phyloP scores from a whole-genome alignment of 345 rosid species.

The Citrus hindsii region DNA sequence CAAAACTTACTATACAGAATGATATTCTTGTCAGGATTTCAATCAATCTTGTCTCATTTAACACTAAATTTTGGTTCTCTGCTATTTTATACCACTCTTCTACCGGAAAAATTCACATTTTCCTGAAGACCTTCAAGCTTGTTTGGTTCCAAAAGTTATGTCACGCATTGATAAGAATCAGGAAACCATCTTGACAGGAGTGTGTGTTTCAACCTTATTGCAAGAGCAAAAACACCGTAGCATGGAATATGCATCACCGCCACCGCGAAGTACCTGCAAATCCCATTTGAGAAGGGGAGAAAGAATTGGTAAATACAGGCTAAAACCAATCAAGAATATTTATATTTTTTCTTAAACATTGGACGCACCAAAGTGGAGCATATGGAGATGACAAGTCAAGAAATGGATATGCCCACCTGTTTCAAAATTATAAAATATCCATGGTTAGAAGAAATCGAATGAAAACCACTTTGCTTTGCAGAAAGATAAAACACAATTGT shows the following conservation, averaged over 20 bases:
- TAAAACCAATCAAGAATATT: background rate
- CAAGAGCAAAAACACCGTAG: slow-evolving; percentile 58
- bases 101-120: slow-evolving; percentile 10
- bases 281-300: slow-evolving; percentile 6
- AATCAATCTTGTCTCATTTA: background rate
- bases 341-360: background rate
- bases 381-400: slow-evolving; percentile 81
- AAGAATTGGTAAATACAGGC: background rate
- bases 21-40: background rate
- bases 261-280: slow-evolving; percentile 74
- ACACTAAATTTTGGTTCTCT: background rate
- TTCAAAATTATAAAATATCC: slow-evolving; percentile 1
- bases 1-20: slow-evolving; percentile 20
- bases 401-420: slow-evolving; percentile 99
- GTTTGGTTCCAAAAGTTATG: slow-evolving; percentile 13
- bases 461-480: background rate
- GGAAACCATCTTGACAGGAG: slow-evolving; percentile 67
- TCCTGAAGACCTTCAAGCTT: background rate
- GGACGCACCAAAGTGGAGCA: slow-evolving; percentile 79
- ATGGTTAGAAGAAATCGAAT: background rate
- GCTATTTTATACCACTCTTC: background rate
- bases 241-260: slow-evolving; percentile 90
- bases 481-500: background rate
- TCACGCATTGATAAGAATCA: slow-evolving; percentile 51
- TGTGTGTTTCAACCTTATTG: slow-evolving; percentile 66